Evolutionary conservation across 2,329 filamentous ascomycete genomes (phyloP).

Genomic region (Stemphylium beticola): DNA sequence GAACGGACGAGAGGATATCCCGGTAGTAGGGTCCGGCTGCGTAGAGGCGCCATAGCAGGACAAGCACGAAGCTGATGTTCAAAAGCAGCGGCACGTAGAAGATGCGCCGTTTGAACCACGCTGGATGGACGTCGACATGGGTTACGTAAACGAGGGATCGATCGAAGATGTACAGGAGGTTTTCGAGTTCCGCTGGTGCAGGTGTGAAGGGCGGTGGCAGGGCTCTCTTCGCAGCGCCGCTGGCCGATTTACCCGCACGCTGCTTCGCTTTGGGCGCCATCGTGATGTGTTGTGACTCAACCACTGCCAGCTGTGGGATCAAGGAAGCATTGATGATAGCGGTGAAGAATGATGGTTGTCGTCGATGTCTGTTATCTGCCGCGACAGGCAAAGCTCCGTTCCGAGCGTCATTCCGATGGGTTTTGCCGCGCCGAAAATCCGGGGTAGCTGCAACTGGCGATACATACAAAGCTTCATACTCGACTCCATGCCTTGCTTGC

Average conservation of each 20-base stretch:
- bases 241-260: slow-evolving; percentile 19
- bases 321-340: slow-evolving; percentile 5
- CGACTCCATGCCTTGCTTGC: neutral
- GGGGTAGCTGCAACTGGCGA: slow-evolving; percentile 7
- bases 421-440: slow-evolving; percentile 15
- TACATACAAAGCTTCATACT: neutral
- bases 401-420: slow-evolving; percentile 10
- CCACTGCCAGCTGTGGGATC: neutral
- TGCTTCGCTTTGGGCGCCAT: slow-evolving; percentile 33
- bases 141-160: slow-evolving; percentile 78
- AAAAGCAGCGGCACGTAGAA: slow-evolving; percentile 80
- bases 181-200: slow-evolving; percentile 66
- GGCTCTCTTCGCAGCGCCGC: slow-evolving; percentile 13
- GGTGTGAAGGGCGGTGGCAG: slow-evolving; percentile 65
- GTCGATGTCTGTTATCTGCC: neutral
- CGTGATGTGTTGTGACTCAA: neutral
- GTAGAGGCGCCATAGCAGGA: slow-evolving; percentile 73
- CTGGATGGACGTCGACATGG: slow-evolving; percentile 77
- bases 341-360: neutral
- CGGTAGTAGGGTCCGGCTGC: slow-evolving; percentile 76
- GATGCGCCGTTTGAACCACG: slow-evolving; percentile 77
- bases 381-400: neutral
- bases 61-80: slow-evolving; percentile 69
- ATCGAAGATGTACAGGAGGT: slow-evolving; percentile 71
- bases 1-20: slow-evolving; percentile 65